Evolutionary conservation across 768 basidiomycete genomes (phyloP).

Genomic region (Grammothele lineata): DNA sequence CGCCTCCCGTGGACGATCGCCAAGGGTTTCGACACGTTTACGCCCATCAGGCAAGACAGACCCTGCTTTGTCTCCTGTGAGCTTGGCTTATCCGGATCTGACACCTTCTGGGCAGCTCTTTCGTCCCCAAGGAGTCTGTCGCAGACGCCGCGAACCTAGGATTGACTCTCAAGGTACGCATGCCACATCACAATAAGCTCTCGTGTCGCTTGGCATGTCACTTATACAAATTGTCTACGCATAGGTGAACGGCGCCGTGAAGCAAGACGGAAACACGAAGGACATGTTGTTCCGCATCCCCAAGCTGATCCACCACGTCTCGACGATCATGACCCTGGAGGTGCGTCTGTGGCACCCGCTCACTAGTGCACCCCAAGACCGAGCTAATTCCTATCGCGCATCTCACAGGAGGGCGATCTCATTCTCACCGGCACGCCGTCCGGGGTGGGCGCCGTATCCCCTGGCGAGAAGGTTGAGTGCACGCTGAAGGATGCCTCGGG

Average conservation of each 20-base stretch:
- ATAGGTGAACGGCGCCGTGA: conserved; percentile 78
- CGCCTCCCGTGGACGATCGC: conserved; percentile 97
- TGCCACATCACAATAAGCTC: too few species aligned
- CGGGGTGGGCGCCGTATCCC: conserved; percentile 75
- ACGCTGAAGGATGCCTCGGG: conserved; percentile 52
- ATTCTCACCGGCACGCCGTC: conserved; percentile 89
- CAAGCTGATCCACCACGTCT: conserved; percentile 82
- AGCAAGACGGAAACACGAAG: conserved; percentile 79
- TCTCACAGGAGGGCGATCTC: conserved; percentile 79
- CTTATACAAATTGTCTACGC: neutral
- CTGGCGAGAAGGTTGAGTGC: conserved; percentile 80
- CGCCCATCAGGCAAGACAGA: conserved; percentile 71
- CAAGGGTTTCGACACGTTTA: conserved; percentile 97
- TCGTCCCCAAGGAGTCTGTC: conserved; percentile 73
- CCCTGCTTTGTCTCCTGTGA: conserved; percentile 1
- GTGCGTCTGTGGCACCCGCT: conserved; percentile 32
- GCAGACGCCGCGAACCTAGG: conserved; percentile 71
- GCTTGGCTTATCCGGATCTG: neutral
- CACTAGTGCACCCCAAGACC: too few species aligned
- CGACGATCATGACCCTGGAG: conserved; percentile 97
- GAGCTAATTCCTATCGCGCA: too few species aligned
- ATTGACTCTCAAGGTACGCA: conserved; percentile 66
- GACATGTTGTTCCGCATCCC: conserved; percentile 96
- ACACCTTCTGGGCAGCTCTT: conserved; percentile 42
- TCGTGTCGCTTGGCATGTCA: too few species aligned